Evolutionary conservation across 768 basidiomycete species (phyloP).

Genomic region (Pisolithus sp.): DNA sequence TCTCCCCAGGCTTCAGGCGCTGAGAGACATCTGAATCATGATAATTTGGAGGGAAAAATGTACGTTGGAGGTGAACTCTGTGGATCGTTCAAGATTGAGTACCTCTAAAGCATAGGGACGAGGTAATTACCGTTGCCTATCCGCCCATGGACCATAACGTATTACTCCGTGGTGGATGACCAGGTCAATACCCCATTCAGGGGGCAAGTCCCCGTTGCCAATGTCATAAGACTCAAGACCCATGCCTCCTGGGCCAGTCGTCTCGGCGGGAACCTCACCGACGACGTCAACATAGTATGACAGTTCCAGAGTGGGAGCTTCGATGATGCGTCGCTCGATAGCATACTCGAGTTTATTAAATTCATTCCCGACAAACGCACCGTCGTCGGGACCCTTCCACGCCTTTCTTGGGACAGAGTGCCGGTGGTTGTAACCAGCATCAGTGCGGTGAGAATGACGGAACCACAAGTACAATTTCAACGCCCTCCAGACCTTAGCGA

Average conservation of each 20-base stretch:
- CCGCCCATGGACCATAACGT: conserved; percentile 94
- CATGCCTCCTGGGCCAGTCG: conserved; percentile 22
- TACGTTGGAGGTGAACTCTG: conserved; percentile 69
- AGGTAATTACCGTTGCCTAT: conserved; percentile 69
- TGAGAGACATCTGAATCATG: conserved; percentile 52
- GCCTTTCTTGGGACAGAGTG: conserved; percentile 5
- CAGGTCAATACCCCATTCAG: conserved; percentile 92
- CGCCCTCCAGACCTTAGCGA: conserved; percentile 51
- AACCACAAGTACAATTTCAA: conserved; percentile 37
- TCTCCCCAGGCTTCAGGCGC: conserved; percentile 67
- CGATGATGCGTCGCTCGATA: conserved; percentile 75
- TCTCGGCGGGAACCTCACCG: conserved; percentile 57
- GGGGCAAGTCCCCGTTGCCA: conserved; percentile 81
- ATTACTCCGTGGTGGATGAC: conserved; percentile 69
- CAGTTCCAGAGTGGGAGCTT: conserved; percentile 70
- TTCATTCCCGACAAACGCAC: conserved; percentile 50
- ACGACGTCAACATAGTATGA: conserved; percentile 84
- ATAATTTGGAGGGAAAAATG: conserved; percentile 81
- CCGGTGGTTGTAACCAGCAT: conserved; percentile 1
- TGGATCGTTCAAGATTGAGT: conserved; percentile 1
- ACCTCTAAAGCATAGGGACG: background rate
- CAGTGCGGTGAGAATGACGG: conserved; percentile 17
- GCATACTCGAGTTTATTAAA: conserved; percentile 73
- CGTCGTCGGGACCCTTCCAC: conserved; percentile 39
- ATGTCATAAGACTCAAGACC: conserved; percentile 53